phyloP scores from a whole-genome alignment of 345 rosid species.

The Kandelia obovata region DNA sequence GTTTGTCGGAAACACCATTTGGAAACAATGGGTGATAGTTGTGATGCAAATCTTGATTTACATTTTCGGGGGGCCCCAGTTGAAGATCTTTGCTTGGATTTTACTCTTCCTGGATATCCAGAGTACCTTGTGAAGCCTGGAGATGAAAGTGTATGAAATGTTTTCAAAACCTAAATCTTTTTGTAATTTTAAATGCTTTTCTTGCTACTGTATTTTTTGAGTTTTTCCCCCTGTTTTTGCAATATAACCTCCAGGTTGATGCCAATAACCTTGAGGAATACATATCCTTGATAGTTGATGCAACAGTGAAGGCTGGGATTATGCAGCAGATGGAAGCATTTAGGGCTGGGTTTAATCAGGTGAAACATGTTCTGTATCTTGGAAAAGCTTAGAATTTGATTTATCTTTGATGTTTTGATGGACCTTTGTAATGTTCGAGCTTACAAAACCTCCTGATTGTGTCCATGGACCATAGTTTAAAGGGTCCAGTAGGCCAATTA shows the following conservation, averaged over 20 bases:
- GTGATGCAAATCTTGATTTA: slow-evolving; percentile 39
- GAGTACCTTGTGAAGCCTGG: slow-evolving; percentile 75
- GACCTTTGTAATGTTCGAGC: neutral
- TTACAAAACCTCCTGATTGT: neutral
- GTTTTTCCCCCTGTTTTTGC: neutral
- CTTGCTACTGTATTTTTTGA: neutral
- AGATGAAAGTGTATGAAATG: slow-evolving; percentile 59
- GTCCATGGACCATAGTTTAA: no score
- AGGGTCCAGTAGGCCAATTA: neutral
- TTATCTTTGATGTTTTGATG: neutral
- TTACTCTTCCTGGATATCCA: slow-evolving; percentile 93
- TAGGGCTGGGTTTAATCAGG: slow-evolving; percentile 95
- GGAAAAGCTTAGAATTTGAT: neutral
- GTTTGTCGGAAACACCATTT: slow-evolving; percentile 71
- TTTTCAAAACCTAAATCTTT: neutral
- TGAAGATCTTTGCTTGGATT: slow-evolving; percentile 87
- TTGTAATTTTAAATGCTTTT: neutral
- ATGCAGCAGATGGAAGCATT: slow-evolving; percentile 84
- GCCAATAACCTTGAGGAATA: slow-evolving; percentile 80
- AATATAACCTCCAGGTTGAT: slow-evolving; percentile 57
- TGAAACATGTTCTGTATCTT: slow-evolving; percentile 11
- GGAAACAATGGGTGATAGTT: slow-evolving; percentile 43
- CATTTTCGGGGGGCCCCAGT: slow-evolving; percentile 59
- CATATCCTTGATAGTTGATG: slow-evolving; percentile 77
- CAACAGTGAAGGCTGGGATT: slow-evolving; percentile 82